Conservation (phyloP, 495 filamentous ascomycete species). For the Trichocladium antarcticum region DNA sequence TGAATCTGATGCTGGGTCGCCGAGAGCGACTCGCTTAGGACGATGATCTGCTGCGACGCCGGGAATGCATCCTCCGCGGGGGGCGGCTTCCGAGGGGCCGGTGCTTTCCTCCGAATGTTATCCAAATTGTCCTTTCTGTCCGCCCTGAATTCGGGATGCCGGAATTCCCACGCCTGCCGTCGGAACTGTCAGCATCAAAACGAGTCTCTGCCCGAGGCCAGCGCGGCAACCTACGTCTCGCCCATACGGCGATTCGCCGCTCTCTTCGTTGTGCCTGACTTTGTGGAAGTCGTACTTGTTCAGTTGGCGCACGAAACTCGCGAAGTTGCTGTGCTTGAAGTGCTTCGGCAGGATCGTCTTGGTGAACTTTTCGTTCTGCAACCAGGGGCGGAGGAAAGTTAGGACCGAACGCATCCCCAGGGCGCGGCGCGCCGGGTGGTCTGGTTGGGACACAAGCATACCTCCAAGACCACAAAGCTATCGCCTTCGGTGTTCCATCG, state of each 20-base stretch:
- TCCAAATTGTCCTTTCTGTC: conserved; percentile 95
- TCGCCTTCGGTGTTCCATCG: conserved; percentile 91
- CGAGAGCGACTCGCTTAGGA: conserved; percentile 75
- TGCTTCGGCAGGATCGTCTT: conserved; percentile 95
- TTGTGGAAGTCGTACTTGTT: conserved; percentile 99
- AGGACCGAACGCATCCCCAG: not conserved
- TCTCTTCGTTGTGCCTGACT: conserved; percentile 93
- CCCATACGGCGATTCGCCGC: conserved; percentile 80
- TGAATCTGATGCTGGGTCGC: conserved; percentile 90
- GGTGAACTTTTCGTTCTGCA: conserved; percentile 93
- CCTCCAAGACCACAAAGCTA: conserved; percentile 96
- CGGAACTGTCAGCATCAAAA: conserved; percentile 14
- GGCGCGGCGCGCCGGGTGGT: too few species aligned
- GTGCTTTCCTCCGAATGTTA: conserved; percentile 92
- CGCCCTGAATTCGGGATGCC: conserved; percentile 89
- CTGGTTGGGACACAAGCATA: conserved; percentile 31
- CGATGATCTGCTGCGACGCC: conserved; percentile 67
- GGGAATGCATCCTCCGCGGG: conserved; percentile 62
- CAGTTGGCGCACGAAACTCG: conserved; percentile 93
- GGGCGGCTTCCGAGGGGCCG: conserved; percentile 71
- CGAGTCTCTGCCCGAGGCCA: not conserved
- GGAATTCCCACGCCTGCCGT: conserved; percentile 87
- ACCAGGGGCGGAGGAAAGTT: not conserved
- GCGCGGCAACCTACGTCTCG: conserved; percentile 55
- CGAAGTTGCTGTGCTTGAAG: conserved; percentile 99